Percentiles rank a stretch among this genome's conserved stretches.
phyloP scores from a whole-genome alignment of 2,329 filamentous ascomycete genomes.

The Epicoccum sorghinum region DNA sequence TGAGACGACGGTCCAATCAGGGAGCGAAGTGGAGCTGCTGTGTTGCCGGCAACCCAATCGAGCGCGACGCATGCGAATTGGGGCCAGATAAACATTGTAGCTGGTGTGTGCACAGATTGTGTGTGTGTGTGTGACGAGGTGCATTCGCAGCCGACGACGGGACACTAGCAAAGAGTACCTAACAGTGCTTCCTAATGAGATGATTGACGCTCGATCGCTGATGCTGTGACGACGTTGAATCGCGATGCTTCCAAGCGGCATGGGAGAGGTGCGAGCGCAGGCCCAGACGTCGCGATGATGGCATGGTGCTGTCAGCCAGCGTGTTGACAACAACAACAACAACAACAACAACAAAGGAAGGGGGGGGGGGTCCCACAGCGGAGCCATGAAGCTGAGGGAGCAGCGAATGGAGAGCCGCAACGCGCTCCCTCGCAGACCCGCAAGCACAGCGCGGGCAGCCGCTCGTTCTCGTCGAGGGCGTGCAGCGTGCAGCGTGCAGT shows the following conservation, averaged over 20 bases:
- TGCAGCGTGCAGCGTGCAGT: background rate
- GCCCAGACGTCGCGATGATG: constrained; percentile 7
- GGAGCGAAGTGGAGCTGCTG: constrained; percentile 14
- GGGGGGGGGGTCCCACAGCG: constrained; percentile 26
- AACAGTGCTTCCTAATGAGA: too few species aligned
- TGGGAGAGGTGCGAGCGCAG: background rate
- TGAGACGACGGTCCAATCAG: constrained; percentile 29
- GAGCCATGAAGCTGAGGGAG: constrained; percentile 21
- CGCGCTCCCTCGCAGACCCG: constrained; percentile 12
- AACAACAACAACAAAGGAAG: background rate
- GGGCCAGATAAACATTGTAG: constrained; percentile 33
- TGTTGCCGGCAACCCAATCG: constrained; percentile 22
- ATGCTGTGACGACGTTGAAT: constrained; percentile 13
- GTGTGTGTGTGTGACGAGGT: constrained; percentile 41
- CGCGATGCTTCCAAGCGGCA: background rate
- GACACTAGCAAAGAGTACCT: constrained; percentile 8
- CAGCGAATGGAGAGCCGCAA: constrained; percentile 30
- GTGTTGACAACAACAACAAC: constrained; percentile 9
- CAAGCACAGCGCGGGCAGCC: constrained; percentile 21
- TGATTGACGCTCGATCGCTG: constrained; percentile 8
- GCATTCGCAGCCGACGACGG: constrained; percentile 26
- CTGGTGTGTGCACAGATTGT: constrained; percentile 18
- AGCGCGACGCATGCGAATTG: constrained; percentile 20
- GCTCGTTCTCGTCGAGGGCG: constrained; percentile 26
- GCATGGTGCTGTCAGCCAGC: constrained; percentile 2